Evolutionary conservation across 2,329 filamentous ascomycete genomes (phyloP), one percentile per base, ranked within the genome.

Genomic region (Colletotrichum caudatum): DNA sequence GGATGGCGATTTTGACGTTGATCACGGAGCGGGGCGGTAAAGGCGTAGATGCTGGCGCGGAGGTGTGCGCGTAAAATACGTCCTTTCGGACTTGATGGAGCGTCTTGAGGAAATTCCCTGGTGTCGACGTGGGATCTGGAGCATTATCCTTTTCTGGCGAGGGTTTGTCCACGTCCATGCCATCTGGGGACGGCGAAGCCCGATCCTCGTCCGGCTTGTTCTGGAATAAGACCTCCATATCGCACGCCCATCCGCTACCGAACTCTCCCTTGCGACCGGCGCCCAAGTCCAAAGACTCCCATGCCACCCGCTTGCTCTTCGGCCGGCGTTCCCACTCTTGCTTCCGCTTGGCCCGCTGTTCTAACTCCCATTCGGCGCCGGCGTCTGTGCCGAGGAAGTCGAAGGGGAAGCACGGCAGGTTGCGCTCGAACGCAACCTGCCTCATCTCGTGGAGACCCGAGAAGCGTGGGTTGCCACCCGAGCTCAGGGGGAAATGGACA

Each of bases 351-450:
- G 83, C 81, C 16, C 90, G 87, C 79, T 95, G 88, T 46, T 89
- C 86, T 44, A 90, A 78, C 79, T 97, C 93, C 93, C 94, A 98
- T 20, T 86, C 84, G 78, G 89, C 91, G 1, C 96, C 96, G 2
- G 94, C 92, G 68, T 88, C 86, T 0, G 94, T 97, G 5, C 91
- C 93, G 0, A 93, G 91, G 73, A 89, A 93, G 79, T 99, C 96
- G 3, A 89, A 92, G 0, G 96, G 96, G 77, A 97, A 99, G 89
- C 93, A 97, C 1, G 94, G 90, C 48, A 87, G 82, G 0, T 90
- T 90, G 26, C 90, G 88, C 82, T 98, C 95, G 78, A 97, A 97
- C 0, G 90, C 84, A 29, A 97, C 86, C 78, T 98, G 95, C 46
- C 91, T 89, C 62, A 90, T 86, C 80, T 99, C 93, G 56, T 93